These are phyloP conservation scores for Microcyclospora pomicola DNA, from an alignment of 2,329 filamentous ascomycete genomes.

Conservation along the genomic window DNA sequence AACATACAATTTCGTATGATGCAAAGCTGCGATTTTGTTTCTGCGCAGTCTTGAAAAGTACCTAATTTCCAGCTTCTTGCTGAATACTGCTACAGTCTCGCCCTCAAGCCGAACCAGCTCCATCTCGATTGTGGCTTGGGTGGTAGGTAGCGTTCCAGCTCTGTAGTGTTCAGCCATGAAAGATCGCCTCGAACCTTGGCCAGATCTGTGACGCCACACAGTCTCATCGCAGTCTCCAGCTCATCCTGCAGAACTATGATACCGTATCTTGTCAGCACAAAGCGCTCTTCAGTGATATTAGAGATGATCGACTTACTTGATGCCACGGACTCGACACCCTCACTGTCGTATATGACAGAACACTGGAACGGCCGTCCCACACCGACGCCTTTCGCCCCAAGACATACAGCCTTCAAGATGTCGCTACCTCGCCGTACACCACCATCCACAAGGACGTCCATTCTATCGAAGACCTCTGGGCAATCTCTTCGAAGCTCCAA, in stretches of 20 bases:
- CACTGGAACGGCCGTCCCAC: conserved; percentile 49
- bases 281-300: not conserved
- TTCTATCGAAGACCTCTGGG: conserved; percentile 44
- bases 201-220: conserved; percentile 49
- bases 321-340: conserved; percentile 38
- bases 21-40: not conserved
- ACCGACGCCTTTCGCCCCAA: conserved; percentile 49
- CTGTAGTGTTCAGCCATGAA: conserved; percentile 36
- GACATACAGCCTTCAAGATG: conserved; percentile 51
- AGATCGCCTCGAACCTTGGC: conserved; percentile 48
- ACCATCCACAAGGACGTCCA: conserved; percentile 53
- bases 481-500: conserved; percentile 49
- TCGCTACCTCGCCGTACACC: conserved; percentile 51
- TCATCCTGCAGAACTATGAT: conserved; percentile 39
- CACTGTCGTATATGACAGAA: conserved; percentile 45
- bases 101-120: too few species aligned
- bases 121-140: conserved; percentile 6
- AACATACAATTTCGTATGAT: not conserved
- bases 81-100: too few species aligned
- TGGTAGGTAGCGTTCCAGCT: conserved; percentile 38
- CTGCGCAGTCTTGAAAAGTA: not conserved
- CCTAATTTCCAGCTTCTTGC: too few species aligned
- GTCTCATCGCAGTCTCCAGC: conserved; percentile 50
- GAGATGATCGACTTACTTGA: conserved; percentile 33
- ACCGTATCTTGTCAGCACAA: conserved; percentile 5